Evolutionary conservation across 1,284 basidiomycete genomes (phyloP), one percentile per base, ranked within the genome.

Genomic region (Malassezia nana): DNA sequence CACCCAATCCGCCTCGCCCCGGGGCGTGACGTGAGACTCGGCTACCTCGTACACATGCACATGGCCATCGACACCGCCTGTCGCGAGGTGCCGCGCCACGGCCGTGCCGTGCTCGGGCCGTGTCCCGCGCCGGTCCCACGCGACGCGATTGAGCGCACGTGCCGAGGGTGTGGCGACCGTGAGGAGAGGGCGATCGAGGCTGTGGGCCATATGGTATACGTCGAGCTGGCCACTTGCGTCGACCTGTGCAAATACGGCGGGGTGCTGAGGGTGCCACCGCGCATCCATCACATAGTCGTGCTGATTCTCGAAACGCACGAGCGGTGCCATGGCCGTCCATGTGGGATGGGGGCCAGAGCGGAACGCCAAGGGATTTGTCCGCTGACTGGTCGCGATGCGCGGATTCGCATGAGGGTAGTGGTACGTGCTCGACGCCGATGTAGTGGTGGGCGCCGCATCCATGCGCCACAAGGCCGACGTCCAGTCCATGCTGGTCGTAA

Each of bases 211-310:
- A 75, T 99, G 94, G 89, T 90, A 98, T 42, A 99, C 68, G 72
- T 96, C 89, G 75, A 99, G 90, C 69, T 85, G 85, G 29, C 92
- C 94, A 2, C 85, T 85, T 0, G 90, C 94, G 74, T 98, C 91
- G 1, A 89, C 94, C 4, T 83, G 84, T 13, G 86, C 92, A 74
- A 98, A 99, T 39, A 94, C 59, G 0, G 90, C 89, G 4, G 94
- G 94, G 74, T 98, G 91, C 24, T 82, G 78, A 1, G 91, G 89
- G 74, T 96, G 91, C 94, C 94, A 99, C 71, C 84, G 86, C 45
- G 90, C 90, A 76, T 96, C 92, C 76, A 94, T 96, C n/a, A 98
- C 89, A 72, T 96, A 96, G 44, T 56, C 49, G 7, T 46, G 43
- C 44, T 50, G 42, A 29, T 47, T 49, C 30, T 56, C 54, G 35